phyloP scores from a whole-genome alignment of 108 stramenopile species.

The Seminavis robusta region DNA sequence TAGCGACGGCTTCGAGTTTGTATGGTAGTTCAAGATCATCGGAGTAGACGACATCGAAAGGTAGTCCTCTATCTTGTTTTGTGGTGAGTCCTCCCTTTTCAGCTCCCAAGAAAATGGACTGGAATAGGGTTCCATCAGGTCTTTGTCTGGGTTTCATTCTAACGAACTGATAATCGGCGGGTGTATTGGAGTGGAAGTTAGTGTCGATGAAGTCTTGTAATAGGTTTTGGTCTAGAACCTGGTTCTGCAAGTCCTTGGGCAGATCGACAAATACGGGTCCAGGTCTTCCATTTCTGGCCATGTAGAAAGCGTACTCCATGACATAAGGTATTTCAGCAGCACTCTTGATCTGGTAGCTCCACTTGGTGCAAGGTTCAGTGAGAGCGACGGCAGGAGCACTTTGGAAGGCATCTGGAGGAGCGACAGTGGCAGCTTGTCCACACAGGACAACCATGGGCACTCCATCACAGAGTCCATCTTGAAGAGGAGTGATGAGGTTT shows the following conservation, averaged over 20 bases:
- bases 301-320: conserved; percentile 88
- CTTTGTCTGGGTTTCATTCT: conserved; percentile 54
- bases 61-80: conserved; percentile 50
- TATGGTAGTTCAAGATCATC: conserved; percentile 24
- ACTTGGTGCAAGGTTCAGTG: conserved; percentile 84
- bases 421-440: conserved; percentile 87
- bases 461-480: conserved; percentile 88
- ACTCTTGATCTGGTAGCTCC: conserved; percentile 87
- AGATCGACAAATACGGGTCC: conserved; percentile 91
- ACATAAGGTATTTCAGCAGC: conserved; percentile 86
- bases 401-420: conserved; percentile 85
- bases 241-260: conserved; percentile 92
- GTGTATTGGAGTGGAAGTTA: conserved; percentile 16
- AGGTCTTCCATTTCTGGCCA: conserved; percentile 87
- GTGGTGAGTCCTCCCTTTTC: conserved; percentile 50
- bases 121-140: conserved; percentile 30
- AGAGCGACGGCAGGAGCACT: conserved; percentile 79
- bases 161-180: conserved; percentile 41
- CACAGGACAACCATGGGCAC: conserved; percentile 87
- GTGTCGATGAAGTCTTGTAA: conserved; percentile 60
- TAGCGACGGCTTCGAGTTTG: conserved; percentile 28
- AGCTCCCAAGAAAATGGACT: conserved; percentile 70
- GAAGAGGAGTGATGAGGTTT: conserved; percentile 86
- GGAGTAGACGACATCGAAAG: conserved; percentile 57
- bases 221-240: conserved; percentile 61